Evolutionary conservation across 805 yeast species (phyloP), one percentile per base, ranked within the genome.

Genomic region (Nakazawaea ernobii): DNA sequence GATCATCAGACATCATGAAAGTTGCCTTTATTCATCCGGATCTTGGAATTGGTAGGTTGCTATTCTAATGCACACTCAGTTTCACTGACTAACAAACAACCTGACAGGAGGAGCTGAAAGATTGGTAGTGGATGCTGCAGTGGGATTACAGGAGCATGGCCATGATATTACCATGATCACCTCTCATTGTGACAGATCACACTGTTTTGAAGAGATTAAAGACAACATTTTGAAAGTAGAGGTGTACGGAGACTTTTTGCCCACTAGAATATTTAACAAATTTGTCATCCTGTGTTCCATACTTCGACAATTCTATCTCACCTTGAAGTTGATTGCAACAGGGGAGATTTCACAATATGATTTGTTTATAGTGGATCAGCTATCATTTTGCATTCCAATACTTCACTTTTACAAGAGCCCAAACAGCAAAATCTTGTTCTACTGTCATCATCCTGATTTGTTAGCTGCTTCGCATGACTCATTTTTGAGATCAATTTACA

Each of bases 361-460:
- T 63, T 75, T 84, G 51, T 83, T 85, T 52, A 74, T 94, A 30
- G 82, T 94, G 30, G 99, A 94, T 66, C 97, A 92, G 63, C 73
- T 94, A 48, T 81, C 96, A 2, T 82, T 88, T 49, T 82, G 95
- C 54, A 70, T 89, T 4, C 98, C 98, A 6, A 53, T 91, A 13
- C 56, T 94, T 17, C 80, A 58, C 53, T 60, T 65, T 50, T 77
- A 63, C 60, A 71, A 67, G 52, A 52, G 46, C 47, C 63, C 55
- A 1, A 46, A 65, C 7, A 62, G 84, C 1, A 77, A 78, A 43
- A 74, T 86, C 3, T 66, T 94, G 44, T 94, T 92, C 60, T 94
- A 94, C 64, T 91, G 99, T 59, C 99, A 94, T 68, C 92, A 92
- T 63, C 99, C 99, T 0, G 99, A 94, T 63, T 84, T 85, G 59